Percentiles rank a stretch among this genome's conserved stretches.
Conservation (phyloP, 2,329 filamentous ascomycete species). For the Camptophora hylomeconis region DNA sequence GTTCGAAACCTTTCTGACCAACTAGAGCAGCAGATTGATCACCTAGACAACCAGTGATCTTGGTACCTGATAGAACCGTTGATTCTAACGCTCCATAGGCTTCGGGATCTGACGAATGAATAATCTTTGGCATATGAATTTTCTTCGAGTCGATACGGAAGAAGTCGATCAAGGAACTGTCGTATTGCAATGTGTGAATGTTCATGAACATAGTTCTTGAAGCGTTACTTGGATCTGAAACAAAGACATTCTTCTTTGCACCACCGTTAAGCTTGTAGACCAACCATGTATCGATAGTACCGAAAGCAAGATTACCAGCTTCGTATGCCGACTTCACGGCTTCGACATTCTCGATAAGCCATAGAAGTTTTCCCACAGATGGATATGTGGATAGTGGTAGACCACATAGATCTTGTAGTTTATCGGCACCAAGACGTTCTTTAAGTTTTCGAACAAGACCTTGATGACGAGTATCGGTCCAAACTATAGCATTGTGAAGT, state of each 20-base stretch:
- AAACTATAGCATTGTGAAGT: conserved; percentile 74
- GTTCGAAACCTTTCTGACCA: conserved; percentile 70
- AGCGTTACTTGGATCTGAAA: conserved; percentile 79
- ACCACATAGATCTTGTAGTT: conserved; percentile 58
- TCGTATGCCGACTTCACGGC: conserved; percentile 64
- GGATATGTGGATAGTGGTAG: conserved; percentile 81
- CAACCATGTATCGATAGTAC: conserved; percentile 81
- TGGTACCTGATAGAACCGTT: conserved; percentile 55
- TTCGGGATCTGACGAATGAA: conserved; percentile 62
- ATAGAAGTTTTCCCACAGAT: conserved; percentile 70
- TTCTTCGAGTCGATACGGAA: conserved; percentile 64
- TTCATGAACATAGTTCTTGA: conserved; percentile 94
- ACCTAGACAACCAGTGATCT: conserved; percentile 72
- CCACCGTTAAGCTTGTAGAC: conserved; percentile 71
- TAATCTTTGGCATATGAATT: conserved; percentile 66
- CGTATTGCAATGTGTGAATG: conserved; percentile 65
- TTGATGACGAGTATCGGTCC: conserved; percentile 75
- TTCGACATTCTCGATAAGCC: conserved; percentile 62
- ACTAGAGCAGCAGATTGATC: conserved; percentile 80
- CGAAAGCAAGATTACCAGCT: conserved; percentile 63
- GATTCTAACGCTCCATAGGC: conserved; percentile 56
- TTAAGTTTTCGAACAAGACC: conserved; percentile 67
- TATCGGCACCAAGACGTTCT: conserved; percentile 50
- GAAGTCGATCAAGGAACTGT: conserved; percentile 62
- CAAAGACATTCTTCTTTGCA: conserved; percentile 52